Evolutionary conservation across 805 yeast species (phyloP), one percentile per base, ranked within the genome.

Genomic region (Tetrapisispora taiwanensis): DNA sequence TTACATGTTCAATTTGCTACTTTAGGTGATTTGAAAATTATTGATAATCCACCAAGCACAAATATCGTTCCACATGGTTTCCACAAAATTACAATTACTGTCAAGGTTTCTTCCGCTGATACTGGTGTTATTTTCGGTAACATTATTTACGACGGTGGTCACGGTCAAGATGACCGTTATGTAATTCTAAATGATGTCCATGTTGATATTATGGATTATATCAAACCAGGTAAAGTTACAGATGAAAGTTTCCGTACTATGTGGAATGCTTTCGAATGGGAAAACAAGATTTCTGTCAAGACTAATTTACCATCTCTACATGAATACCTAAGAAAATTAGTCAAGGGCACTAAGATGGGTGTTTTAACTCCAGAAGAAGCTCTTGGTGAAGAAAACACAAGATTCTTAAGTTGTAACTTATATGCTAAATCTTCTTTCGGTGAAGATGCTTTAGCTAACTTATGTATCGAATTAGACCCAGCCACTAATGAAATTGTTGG

Each of bases 231-330:
- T n/a, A 74, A 76, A 20, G 85, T 95, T 63, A 70, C 88, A 14
- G 97, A 90, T 67, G 78, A 80, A 37, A 83, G 78, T 53, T 92
- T 92, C 84, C 84, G 98, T 60, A 76, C 80, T 57, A 90, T 89
- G 97, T 92, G 99, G 99, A 87, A 88, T 63, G 97, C 89, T 63
- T 92, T 94, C 62, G 99, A 92, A 69, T 92, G 98, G 98, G 98
- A 92, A 67, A 92, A 92, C 71, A 92, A 92, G 71, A 89, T 92
- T 54, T 84, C 89, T 48, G 84, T 92, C 61, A 80, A 82, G 53
- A 78, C 94, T 2, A 74, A 72, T 43, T 70, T 81, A 50, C 63
- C 74, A 28, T 68, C 85, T 1, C 73, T 94, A 58, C 80, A 81
- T 59, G 84, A 77, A 39, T 92, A 86, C 66, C 71, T 92, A 63